phyloP scores from a whole-genome alignment of 2,329 filamentous ascomycete genomes.

The Nemania sp. region DNA sequence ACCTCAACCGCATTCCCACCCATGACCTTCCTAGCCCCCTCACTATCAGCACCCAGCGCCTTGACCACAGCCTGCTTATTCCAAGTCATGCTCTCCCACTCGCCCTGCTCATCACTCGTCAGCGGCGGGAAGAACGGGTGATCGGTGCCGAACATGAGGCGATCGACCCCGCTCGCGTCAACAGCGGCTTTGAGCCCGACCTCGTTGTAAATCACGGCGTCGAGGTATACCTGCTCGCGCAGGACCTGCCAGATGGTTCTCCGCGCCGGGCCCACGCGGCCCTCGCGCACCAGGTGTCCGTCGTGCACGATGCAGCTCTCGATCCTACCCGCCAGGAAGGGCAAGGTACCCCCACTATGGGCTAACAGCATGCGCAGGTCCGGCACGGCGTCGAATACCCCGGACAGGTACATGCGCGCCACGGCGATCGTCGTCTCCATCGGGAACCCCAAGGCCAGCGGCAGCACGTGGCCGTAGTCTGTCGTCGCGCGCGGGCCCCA shows the following conservation, averaged over 20 bases:
- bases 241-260: constrained; percentile 60
- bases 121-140: constrained; percentile 85
- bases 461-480: constrained; percentile 85
- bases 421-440: constrained; percentile 93
- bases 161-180: constrained; percentile 64
- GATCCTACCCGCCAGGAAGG: constrained; percentile 84
- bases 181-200: constrained; percentile 73
- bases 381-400: constrained; percentile 78
- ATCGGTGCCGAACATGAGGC: constrained; percentile 80
- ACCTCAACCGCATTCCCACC: constrained; percentile 39
- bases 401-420: constrained; percentile 81
- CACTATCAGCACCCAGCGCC: constrained; percentile 36
- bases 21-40: constrained; percentile 37
- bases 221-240: constrained; percentile 78
- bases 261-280: constrained; percentile 53
- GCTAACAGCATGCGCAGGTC: constrained; percentile 75
- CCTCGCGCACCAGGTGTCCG: constrained; percentile 68
- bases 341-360: constrained; percentile 85
- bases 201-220: constrained; percentile 82
- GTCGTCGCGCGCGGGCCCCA: constrained; percentile 70
- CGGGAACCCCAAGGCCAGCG: constrained; percentile 83
- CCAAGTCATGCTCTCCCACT: constrained; percentile 70
- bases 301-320: constrained; percentile 88
- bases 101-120: constrained; percentile 60
- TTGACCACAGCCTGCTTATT: constrained; percentile 48